Evolutionary conservation across 345 rosid species (phyloP).

Genomic region (Populus ilicifolia): DNA sequence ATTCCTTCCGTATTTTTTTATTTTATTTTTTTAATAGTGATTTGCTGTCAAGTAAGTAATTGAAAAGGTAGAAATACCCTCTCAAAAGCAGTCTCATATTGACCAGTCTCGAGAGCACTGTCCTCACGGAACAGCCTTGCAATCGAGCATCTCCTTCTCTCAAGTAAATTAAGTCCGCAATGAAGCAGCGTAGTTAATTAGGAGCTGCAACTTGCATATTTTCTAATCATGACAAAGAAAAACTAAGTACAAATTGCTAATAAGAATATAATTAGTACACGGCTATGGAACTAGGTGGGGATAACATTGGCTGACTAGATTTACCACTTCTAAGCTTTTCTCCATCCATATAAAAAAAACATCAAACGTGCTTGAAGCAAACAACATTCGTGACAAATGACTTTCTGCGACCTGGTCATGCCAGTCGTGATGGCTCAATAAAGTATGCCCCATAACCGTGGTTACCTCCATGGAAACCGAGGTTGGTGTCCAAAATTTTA

Average conservation of each 20-base stretch:
- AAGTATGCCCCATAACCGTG: not conserved
- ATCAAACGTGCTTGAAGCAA: not conserved
- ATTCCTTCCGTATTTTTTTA: too few relatives aligned
- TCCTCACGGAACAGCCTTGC: conserved; percentile 13
- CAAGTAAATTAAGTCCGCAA: conserved; percentile 22
- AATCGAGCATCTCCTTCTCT: conserved; percentile 20
- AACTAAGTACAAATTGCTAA: not conserved
- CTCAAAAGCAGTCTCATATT: conserved; percentile 8
- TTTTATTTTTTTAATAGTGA: too few relatives aligned
- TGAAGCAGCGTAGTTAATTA: conserved; percentile 9
- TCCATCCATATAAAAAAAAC: conserved; percentile 14
- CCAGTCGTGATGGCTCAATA: not conserved
- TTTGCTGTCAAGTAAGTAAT: not conserved
- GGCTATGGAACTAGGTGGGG: not conserved
- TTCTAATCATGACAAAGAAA: not conserved
- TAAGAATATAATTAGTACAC: not conserved
- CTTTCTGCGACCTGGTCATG: not conserved
- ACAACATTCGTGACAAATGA: not conserved
- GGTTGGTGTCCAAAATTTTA: not conserved
- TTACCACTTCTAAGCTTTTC: conserved; percentile 28
- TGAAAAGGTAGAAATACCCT: conserved; percentile 2
- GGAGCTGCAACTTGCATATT: conserved; percentile 17
- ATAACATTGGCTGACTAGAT: not conserved
- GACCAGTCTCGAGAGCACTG: conserved; percentile 19
- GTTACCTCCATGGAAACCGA: not conserved